A percentile compares a stretch with the other conserved stretches of the same genome.
Evolutionary conservation across 108 stramenopile species (phyloP).

Genomic region (Nitzschia sp.): DNA sequence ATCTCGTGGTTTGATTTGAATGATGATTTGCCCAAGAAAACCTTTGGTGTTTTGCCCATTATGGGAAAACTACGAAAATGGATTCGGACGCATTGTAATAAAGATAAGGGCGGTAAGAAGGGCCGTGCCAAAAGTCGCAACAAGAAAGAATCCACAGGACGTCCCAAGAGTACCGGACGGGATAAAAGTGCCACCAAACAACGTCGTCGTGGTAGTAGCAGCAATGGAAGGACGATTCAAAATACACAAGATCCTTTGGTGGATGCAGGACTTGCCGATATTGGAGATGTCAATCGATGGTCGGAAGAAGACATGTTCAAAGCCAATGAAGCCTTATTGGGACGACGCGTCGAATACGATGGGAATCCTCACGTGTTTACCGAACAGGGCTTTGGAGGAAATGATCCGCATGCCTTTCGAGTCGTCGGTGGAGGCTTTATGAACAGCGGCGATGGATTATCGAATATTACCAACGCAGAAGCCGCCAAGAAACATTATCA

Average conservation of each 20-base stretch:
- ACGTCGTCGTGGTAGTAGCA: neutral
- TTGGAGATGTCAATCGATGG: constrained; percentile 71
- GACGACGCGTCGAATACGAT: constrained; percentile 74
- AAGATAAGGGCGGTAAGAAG: constrained; percentile 14
- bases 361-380: constrained; percentile 88
- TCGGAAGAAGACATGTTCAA: constrained; percentile 87
- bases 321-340: constrained; percentile 69
- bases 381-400: constrained; percentile 65
- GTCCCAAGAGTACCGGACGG: constrained; percentile 16
- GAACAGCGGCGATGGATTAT: constrained; percentile 43
- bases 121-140: constrained; percentile 9
- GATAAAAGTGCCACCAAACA: constrained; percentile 31
- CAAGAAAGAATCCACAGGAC: constrained; percentile 21
- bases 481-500: constrained; percentile 17
- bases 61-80: constrained; percentile 59
- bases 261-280: constrained; percentile 49
- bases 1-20: constrained; percentile 63
- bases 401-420: constrained; percentile 86
- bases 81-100: constrained; percentile 49
- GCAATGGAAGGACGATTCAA: constrained; percentile 2
- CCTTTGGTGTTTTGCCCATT: constrained; percentile 78
- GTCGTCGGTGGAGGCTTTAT: constrained; percentile 85
- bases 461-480: neutral
- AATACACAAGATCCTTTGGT: constrained; percentile 46
- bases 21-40: constrained; percentile 59